Base-by-base conservation (phyloP, 768 basidiomycete genomes). In the Cyclocybe cylindracea region DNA sequence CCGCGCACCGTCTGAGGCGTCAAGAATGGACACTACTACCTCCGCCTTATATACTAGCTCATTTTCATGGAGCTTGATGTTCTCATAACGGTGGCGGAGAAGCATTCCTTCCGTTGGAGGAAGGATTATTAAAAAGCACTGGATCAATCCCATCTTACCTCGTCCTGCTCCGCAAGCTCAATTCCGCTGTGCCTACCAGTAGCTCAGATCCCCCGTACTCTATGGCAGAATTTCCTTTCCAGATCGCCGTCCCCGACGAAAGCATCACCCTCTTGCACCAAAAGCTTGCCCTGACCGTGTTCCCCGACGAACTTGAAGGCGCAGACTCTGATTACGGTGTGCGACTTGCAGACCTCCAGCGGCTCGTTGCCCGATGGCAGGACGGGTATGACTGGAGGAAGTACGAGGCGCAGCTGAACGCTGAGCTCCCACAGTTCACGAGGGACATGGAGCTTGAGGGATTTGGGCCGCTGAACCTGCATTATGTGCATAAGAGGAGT, bases 401-500 rank as follows among this genome's bases (percentile, higher is more conserved):
- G 42, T 63, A 79, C 13, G 82, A 85, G 60, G 70, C 66, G 0
- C 62, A 61, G 8, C 63, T 85, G 54, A 85, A 86, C 56, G 61
- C 61, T 1, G 71, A 75, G 39, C 53, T 85, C 1, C 78, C 82
- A 3, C 81, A 82, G 67, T 85, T 78, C 61, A 83, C 77, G 2
- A 64, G 72, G 14, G 74, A 79, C 39, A 74, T 85, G 34, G 60
- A 68, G 2, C 73, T 84, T 3, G 74, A 75, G 5, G 70, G 67
- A 2, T 76, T 75, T 46, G 80, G 74, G 0, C 48, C 64, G 4
- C 51, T 76, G 38, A 68, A 71, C 36, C 73, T 84, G 9, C 83
- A 86, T 52, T 85, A 83, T 47, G 73, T 84, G 7, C 82, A 84
- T 60, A 68, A 79, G 63, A 74, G 68, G 63, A 83, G 82, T 59